Evolutionary conservation across 2,329 filamentous ascomycete species (phyloP).

Genomic region (Xylariaceae sp.): DNA sequence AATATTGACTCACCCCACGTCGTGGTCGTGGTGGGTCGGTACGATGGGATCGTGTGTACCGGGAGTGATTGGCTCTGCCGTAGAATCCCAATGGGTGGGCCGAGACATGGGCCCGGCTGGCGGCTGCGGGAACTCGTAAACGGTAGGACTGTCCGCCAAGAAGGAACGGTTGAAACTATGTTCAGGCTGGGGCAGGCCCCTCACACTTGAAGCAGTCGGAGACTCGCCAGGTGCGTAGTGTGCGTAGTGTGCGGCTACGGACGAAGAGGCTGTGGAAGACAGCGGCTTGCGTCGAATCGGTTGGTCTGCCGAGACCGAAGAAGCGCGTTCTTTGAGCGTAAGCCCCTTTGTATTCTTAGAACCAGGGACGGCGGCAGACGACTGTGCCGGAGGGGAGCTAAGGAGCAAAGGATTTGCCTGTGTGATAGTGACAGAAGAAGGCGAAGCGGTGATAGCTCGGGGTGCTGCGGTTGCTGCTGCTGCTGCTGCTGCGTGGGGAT

Average conservation of each 20-base stretch:
- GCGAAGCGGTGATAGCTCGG: too few relatives aligned
- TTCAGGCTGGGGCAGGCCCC: conserved; percentile 45
- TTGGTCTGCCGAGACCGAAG: conserved; percentile 23
- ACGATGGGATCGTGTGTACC: conserved; percentile 13
- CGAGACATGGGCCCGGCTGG: conserved; percentile 21
- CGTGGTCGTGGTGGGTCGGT: conserved; percentile 20
- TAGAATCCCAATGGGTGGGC: conserved; percentile 21
- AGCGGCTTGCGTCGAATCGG: conserved; percentile 57
- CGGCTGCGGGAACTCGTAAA: conserved; percentile 51
- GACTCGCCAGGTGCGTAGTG: conserved; percentile 43
- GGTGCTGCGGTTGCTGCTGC: background rate
- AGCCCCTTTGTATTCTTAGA: conserved; percentile 30
- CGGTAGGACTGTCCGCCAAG: conserved; percentile 55
- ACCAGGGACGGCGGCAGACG: conserved; percentile 11
- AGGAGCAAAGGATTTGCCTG: conserved; percentile 19
- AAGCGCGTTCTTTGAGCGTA: conserved; percentile 25
- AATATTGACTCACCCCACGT: conserved; percentile 27
- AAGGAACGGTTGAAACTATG: conserved; percentile 50
- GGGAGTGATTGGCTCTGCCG: conserved; percentile 15
- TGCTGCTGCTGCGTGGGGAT: background rate
- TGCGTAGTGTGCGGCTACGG: conserved; percentile 46
- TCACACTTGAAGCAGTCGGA: conserved; percentile 30
- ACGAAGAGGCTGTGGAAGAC: conserved; percentile 47
- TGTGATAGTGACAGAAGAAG: background rate
- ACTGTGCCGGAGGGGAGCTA: conserved; percentile 28